A percentile compares a stretch with the other conserved stretches of the same genome.
These are phyloP conservation scores for Nicotiana undulata DNA, from an alignment of 257 asterid genomes.

Conservation along the genomic window DNA sequence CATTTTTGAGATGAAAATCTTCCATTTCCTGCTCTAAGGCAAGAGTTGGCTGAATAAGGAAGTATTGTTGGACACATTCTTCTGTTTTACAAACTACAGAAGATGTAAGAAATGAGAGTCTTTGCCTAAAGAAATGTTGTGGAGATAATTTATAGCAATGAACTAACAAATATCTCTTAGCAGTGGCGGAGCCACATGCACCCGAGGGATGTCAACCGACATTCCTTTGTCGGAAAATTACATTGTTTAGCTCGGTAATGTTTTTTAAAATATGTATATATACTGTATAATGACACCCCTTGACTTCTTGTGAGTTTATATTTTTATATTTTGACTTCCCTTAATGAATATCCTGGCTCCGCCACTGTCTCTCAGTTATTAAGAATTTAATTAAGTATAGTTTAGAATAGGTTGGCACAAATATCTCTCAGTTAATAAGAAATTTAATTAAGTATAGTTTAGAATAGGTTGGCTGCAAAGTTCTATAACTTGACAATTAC, in stretches of 20 bases:
- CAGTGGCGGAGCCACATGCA: too few relatives aligned
- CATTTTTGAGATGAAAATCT: constrained; percentile 3
- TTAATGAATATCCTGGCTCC: too few relatives aligned
- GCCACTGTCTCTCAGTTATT: neutral
- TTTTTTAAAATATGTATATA: too few relatives aligned
- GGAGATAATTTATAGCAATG: neutral
- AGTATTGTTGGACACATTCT: constrained; percentile 43
- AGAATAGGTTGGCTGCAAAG: too few relatives aligned
- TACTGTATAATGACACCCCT: too few relatives aligned
- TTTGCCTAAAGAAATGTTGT: neutral
- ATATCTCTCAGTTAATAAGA: neutral
- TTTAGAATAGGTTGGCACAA: neutral
- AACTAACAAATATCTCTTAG: neutral
- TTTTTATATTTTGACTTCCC: too few relatives aligned
- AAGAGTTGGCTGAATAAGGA: constrained; percentile 21
- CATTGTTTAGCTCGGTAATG: too few relatives aligned
- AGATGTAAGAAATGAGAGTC: neutral
- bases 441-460: neutral
- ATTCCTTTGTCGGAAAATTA: too few relatives aligned
- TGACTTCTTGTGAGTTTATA: too few relatives aligned
- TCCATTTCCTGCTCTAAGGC: constrained; percentile 10
- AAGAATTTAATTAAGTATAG: neutral
- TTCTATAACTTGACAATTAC: neutral
- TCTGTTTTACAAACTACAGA: neutral
- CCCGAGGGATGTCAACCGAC: too few relatives aligned